Base-by-base conservation (phyloP, 2,329 filamentous ascomycete species). In the Alternaria sp. region DNA sequence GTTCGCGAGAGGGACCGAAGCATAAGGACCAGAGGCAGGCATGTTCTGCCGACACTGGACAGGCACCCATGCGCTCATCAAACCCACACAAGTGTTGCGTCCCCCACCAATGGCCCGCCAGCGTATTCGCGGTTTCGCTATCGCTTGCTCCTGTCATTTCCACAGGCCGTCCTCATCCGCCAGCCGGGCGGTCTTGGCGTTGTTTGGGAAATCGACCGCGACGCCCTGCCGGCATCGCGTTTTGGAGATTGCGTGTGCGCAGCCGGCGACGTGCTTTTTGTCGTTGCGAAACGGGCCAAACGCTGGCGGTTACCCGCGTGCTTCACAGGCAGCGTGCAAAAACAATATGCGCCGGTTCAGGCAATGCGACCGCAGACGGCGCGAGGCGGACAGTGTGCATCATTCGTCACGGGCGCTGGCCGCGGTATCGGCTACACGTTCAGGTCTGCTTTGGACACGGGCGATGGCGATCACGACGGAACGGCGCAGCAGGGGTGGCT, bases 61-160 rank as follows among this genome's bases (percentile, higher is more conserved):
- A 59, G 66, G 59, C 26, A 78, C 69, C 74, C 75, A 76, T 78
- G 77, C 64, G 71, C 67, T 63, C 69, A 78, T 79, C 76, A 78
- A 79, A 78, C 76, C 71, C 68, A 69, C 71, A 49, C 17, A 54
- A 66, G 57, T 66, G 60, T 50, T 66, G 56, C 43, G 55, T 50
- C 49, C 62, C 69, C 63, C 67, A 68, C 68, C 73, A 75, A 73
- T 75, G 65, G 70, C 59, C 65, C 69, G 67, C 63, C 57, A 67
- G 72, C 71, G 74, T 72, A 73, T 68, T 70, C 72, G 73, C 68
- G 72, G 69, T 72, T 71, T 72, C 69, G 73, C 71, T 66, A 40
- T 63, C 36, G 62, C 57, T 44, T 59, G 62, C 67, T 77, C 75
- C 75, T 77, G 68, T 78, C 75, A 78, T 78, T 76, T 78, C 69